Evolutionary conservation across 495 filamentous ascomycete genomes (phyloP).

Genomic region (Darksidea phi): DNA sequence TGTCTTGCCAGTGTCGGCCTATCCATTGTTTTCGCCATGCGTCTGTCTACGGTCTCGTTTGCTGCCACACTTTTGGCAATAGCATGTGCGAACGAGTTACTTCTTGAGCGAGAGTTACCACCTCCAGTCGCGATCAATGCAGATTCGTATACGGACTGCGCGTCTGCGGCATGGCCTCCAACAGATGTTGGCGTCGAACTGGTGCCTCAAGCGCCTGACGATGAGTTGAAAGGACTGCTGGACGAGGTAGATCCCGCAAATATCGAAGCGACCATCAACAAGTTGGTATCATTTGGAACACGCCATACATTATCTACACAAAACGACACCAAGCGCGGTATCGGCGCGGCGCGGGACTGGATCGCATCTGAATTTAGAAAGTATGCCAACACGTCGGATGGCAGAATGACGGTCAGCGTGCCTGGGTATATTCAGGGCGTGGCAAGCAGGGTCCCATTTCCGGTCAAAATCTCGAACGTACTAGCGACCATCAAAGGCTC

Average conservation of each 20-base stretch:
- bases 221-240: constrained; percentile 47
- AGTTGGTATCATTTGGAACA: constrained; percentile 54
- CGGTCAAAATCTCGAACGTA: constrained; percentile 52
- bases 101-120: constrained; percentile 10
- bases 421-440: constrained; percentile 49
- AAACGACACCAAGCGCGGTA: constrained; percentile 49
- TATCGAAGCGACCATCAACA: constrained; percentile 50
- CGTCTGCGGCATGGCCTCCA: constrained; percentile 40
- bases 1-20: neutral
- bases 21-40: constrained; percentile 2
- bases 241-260: constrained; percentile 44
- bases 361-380: constrained; percentile 45
- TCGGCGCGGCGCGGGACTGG: constrained; percentile 57
- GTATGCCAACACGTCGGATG: constrained; percentile 19
- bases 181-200: constrained; percentile 42
- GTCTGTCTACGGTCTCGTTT: neutral
- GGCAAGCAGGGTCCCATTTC: constrained; percentile 47
- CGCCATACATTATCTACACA: constrained; percentile 53
- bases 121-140: constrained; percentile 19
- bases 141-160: constrained; percentile 25
- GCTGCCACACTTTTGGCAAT: neutral
- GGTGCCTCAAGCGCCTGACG: constrained; percentile 49
- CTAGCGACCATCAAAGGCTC: constrained; percentile 52
- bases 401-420: constrained; percentile 46
- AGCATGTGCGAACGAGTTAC: constrained; percentile 23